Conservation (phyloP, 2,329 filamentous ascomycete species). For the Cladosporium halotolerans region DNA sequence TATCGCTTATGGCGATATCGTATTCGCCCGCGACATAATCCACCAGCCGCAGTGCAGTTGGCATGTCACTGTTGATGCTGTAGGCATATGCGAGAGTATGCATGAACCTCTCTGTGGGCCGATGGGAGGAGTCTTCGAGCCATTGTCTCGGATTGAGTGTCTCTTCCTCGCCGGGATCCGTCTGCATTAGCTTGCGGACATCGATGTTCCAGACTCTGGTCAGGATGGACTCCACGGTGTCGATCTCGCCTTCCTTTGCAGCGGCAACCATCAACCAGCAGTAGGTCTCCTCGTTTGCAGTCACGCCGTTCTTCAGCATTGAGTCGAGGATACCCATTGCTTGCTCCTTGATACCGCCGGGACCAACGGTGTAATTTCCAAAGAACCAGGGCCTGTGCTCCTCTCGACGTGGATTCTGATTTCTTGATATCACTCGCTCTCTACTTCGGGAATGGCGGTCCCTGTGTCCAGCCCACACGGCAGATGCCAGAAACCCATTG, state of each 20-base stretch:
- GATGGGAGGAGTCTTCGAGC: constrained; percentile 46
- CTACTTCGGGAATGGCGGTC: constrained; percentile 28
- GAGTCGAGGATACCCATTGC: constrained; percentile 38
- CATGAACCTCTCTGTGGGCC: constrained; percentile 55
- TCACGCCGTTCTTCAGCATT: constrained; percentile 41
- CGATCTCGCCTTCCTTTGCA: constrained; percentile 46
- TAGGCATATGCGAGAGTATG: constrained; percentile 62
- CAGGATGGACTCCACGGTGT: constrained; percentile 43
- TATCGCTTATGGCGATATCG: constrained; percentile 48
- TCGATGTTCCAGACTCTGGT: constrained; percentile 51
- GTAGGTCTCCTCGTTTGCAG: constrained; percentile 48
- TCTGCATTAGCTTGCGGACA: constrained; percentile 35
- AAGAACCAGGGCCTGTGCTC: constrained; percentile 13
- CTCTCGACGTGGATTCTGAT: constrained; percentile 18
- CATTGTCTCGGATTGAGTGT: constrained; percentile 31
- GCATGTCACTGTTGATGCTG: constrained; percentile 59
- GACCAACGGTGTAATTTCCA: constrained; percentile 22
- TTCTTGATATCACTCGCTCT: constrained; percentile 32
- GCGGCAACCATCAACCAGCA: constrained; percentile 48
- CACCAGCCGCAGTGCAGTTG: constrained; percentile 53
- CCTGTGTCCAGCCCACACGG: constrained; percentile 36
- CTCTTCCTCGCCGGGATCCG: constrained; percentile 22
- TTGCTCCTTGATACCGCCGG: constrained; percentile 25
- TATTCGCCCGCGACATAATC: constrained; percentile 58
- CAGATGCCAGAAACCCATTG: constrained; percentile 49